Percentiles rank a stretch among this genome's conserved stretches.
These are phyloP conservation scores for Beauveria sp. DNA, from an alignment of 2,329 filamentous ascomycete genomes.

Conservation along the genomic window DNA sequence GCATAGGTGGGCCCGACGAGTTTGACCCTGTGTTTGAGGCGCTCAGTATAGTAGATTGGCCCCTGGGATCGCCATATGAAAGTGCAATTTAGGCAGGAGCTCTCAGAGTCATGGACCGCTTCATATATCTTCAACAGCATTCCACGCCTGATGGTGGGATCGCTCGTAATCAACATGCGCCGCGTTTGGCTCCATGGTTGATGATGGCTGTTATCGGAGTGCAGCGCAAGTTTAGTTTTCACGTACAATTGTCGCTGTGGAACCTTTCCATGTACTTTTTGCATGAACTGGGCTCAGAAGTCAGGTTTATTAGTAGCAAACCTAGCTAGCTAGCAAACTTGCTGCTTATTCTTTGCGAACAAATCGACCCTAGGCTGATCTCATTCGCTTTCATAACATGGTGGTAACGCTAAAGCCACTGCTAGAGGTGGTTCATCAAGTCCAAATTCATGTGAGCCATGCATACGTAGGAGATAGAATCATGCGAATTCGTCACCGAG, in stretches of 20 bases:
- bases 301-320: neutral
- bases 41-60: neutral
- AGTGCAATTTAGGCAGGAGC: neutral
- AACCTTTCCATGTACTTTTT: neutral
- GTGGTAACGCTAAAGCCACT: neutral
- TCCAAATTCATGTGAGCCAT: neutral
- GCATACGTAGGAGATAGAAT: neutral
- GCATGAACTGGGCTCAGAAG: neutral
- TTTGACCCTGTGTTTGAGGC: neutral
- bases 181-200: neutral
- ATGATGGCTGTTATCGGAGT: neutral
- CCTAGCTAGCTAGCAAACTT: neutral
- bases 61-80: neutral
- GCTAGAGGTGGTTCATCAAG: neutral
- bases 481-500: neutral
- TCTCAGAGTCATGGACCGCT: neutral
- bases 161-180: neutral
- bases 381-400: neutral
- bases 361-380: neutral
- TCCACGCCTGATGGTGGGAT: neutral
- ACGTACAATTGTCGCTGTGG: neutral
- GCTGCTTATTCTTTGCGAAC: neutral
- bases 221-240: neutral
- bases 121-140: too few relatives aligned
- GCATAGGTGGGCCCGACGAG: neutral